Percentiles rank a stretch among this genome's conserved stretches.
phyloP scores from a whole-genome alignment of 768 basidiomycete species.

The Coprinopsis cinerea region DNA sequence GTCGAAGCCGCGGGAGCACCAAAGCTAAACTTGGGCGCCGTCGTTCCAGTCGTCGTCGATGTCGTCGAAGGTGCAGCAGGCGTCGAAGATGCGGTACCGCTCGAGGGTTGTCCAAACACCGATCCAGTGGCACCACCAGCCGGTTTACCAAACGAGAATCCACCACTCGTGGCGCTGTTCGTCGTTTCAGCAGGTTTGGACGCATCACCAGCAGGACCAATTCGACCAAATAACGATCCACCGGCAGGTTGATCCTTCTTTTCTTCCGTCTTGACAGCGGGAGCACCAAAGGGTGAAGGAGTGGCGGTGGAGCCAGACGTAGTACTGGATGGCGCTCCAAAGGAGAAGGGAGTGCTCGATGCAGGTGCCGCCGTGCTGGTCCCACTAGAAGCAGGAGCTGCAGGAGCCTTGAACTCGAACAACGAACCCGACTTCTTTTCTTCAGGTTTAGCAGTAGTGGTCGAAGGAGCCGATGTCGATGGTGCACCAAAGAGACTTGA shows the following conservation, averaged over 20 bases:
- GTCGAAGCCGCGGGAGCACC: not conserved
- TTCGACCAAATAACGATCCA: not conserved
- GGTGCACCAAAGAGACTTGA: not conserved
- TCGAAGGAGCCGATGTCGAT: not conserved
- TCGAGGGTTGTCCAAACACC: constrained; percentile 3
- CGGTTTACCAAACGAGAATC: not conserved
- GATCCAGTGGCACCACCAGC: not conserved
- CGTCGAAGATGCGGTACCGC: not conserved
- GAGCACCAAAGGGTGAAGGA: constrained; percentile 1
- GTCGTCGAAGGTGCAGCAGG: too few species aligned
- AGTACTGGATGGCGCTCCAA: not conserved
- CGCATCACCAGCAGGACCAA: not conserved
- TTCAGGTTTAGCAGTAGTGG: not conserved
- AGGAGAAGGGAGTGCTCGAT: too few species aligned
- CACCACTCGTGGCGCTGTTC: not conserved
- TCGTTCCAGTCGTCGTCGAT: not conserved
- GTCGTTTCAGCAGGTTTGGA: not conserved
- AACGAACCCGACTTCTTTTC: not conserved
- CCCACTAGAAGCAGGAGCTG: not conserved
- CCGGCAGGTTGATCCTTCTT: not conserved
- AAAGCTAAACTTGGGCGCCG: constrained; percentile 8
- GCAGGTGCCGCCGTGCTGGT: not conserved
- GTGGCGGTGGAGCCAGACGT: constrained; percentile 12
- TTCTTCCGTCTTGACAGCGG: not conserved
- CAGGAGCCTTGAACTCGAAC: constrained; percentile 14